A percentile compares a stretch with the other conserved stretches of the same genome.
Conservation (phyloP, 352 stramenopile species). For the Phytophthora pisi region DNA sequence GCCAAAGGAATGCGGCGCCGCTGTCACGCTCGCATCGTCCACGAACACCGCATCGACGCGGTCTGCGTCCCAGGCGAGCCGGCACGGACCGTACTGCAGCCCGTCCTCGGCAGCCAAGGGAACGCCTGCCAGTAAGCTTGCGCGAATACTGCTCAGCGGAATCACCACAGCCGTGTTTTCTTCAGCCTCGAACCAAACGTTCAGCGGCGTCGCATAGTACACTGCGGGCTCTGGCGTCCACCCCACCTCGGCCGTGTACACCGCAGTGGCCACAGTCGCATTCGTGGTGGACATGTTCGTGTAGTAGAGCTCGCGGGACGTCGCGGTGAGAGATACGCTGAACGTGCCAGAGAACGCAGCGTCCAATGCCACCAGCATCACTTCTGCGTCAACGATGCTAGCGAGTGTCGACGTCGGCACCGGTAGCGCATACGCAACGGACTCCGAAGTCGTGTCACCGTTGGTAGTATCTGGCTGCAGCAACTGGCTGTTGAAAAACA, state of each 20-base stretch:
- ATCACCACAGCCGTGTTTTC: conserved; percentile 15
- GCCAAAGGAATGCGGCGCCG: neutral
- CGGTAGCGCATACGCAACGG: conserved; percentile 12
- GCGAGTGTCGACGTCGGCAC: conserved; percentile 5
- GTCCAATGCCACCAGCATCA: conserved; percentile 22
- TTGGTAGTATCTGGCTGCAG: neutral
- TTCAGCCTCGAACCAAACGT: conserved; percentile 22
- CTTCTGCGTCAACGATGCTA: conserved; percentile 17
- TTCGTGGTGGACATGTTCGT: conserved; percentile 6
- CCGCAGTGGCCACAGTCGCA: conserved; percentile 10
- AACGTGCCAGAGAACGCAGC: conserved; percentile 5
- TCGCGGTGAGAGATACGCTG: conserved; percentile 19
- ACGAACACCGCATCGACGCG: conserved; percentile 21
- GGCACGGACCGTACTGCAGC: conserved; percentile 14
- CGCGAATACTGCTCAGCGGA: conserved; percentile 8
- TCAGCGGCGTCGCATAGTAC: conserved; percentile 15
- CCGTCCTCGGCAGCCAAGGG: neutral
- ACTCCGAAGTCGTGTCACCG: neutral
- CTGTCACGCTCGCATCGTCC: conserved; percentile 3
- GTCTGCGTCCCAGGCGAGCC: conserved; percentile 9
- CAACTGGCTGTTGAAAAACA: conserved; percentile 26
- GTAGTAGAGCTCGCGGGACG: conserved; percentile 27
- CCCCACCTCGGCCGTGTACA: conserved; percentile 17
- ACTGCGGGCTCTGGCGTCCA: conserved; percentile 16
- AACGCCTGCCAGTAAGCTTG: conserved; percentile 7